Percentiles rank a stretch among this genome's conserved stretches.
phyloP scores from a whole-genome alignment of 768 basidiomycete species.

The Artomyces pyxidatus region DNA sequence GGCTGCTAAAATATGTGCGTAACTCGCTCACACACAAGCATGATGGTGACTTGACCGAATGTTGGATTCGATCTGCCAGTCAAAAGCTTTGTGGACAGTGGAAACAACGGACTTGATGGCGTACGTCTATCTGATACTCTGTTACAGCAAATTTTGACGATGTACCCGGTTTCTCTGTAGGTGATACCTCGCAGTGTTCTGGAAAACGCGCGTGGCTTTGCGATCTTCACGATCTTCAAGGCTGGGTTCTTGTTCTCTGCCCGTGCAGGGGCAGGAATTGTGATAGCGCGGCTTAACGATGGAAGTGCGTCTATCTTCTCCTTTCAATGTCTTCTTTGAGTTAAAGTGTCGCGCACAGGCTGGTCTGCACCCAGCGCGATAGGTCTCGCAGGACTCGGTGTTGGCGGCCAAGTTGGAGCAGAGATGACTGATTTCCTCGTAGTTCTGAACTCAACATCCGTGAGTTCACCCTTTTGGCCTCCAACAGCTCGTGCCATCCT shows the following conservation, averaged over 20 bases:
- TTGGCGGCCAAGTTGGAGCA: conserved; percentile 77
- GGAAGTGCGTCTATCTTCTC: conserved; percentile 49
- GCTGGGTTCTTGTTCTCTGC: conserved; percentile 62
- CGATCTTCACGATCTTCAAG: conserved; percentile 86
- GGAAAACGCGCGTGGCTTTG: conserved; percentile 64
- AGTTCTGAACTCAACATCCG: conserved; percentile 76
- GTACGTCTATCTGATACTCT: conserved; percentile 26
- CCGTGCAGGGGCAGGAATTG: conserved; percentile 78
- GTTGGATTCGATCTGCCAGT: conserved; percentile 41
- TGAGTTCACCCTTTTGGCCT: conserved; percentile 26
- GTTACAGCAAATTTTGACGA: background rate
- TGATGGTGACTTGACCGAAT: no score
- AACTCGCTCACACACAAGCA: no score
- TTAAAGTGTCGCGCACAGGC: conserved; percentile 31
- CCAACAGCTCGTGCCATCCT: background rate
- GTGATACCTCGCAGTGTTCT: conserved; percentile 49
- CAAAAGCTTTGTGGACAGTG: conserved; percentile 73
- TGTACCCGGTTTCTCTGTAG: conserved; percentile 25
- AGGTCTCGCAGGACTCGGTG: conserved; percentile 82
- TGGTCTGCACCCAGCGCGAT: conserved; percentile 97
- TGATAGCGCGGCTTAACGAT: conserved; percentile 76
- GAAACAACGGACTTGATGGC: conserved; percentile 81
- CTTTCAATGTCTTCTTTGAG: background rate
- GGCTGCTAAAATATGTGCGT: conserved; percentile 78
- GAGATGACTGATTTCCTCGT: conserved; percentile 90